These are phyloP conservation scores for Sphaerulina musiva DNA, from an alignment of 2,329 filamentous ascomycete species.

Conservation along the genomic window DNA sequence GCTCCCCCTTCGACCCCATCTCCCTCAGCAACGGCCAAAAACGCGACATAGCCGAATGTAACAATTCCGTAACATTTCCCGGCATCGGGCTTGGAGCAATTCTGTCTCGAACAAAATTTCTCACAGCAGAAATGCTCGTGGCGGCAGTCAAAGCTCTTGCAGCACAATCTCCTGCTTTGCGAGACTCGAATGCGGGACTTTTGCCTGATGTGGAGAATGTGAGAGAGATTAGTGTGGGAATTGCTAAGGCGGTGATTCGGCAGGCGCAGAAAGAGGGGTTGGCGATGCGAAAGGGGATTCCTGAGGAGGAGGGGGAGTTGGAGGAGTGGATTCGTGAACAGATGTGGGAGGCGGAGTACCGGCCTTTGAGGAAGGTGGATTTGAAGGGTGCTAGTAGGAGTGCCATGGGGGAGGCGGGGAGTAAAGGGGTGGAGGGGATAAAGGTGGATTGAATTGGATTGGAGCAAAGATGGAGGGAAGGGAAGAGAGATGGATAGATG, in stretches of 20 bases:
- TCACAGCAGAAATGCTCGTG: conserved; percentile 75
- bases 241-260: conserved; percentile 68
- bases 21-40: conserved; percentile 47
- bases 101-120: conserved; percentile 57
- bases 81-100: conserved; percentile 77
- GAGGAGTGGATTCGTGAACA: conserved; percentile 69
- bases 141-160: conserved; percentile 70
- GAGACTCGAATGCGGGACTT: conserved; percentile 58
- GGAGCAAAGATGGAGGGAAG: no score
- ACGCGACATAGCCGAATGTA: conserved; percentile 69
- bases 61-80: conserved; percentile 80
- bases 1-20: conserved; percentile 73
- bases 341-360: conserved; percentile 71
- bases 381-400: conserved; percentile 1
- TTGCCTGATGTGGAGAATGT: conserved; percentile 71
- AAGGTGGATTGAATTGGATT: not conserved
- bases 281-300: conserved; percentile 60
- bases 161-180: conserved; percentile 61
- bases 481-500: not conserved
- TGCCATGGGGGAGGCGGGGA: conserved; percentile 6
- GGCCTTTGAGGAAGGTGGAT: not conserved
- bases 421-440: conserved; percentile 3
- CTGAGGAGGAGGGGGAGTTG: conserved; percentile 48
- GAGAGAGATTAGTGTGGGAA: conserved; percentile 66
- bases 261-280: conserved; percentile 64